Evolutionary conservation across 169 alveolate species (phyloP).

Genomic region (Theileria parva): DNA sequence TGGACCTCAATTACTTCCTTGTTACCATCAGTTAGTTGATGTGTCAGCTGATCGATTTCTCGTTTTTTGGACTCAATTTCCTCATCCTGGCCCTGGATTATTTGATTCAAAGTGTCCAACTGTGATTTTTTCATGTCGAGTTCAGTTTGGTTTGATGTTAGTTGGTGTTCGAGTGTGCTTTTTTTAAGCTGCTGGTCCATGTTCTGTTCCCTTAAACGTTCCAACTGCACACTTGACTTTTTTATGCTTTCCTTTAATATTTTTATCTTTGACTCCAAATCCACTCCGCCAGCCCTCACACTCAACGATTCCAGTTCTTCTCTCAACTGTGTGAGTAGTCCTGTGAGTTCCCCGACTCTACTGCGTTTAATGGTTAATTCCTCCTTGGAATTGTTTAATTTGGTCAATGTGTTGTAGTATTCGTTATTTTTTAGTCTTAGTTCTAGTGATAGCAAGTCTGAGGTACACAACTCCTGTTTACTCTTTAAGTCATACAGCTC

Average conservation of each 20-base stretch:
- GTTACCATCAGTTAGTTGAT: conserved; percentile 53
- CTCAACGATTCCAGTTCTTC: conserved; percentile 63
- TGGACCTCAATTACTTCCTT: conserved; percentile 61
- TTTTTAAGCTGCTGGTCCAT: conserved; percentile 61
- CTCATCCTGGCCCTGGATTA: conserved; percentile 44
- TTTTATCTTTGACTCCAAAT: conserved; percentile 61
- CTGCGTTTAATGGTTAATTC: conserved; percentile 37
- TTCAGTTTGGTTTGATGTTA: conserved; percentile 65
- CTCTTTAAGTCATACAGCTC: conserved; percentile 60
- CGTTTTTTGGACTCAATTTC: conserved; percentile 30
- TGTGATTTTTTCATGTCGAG: conserved; percentile 53
- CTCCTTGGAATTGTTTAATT: conserved; percentile 41
- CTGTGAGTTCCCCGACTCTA: conserved; percentile 55
- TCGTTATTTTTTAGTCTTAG: conserved; percentile 58
- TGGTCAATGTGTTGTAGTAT: conserved; percentile 60
- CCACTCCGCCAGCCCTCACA: conserved; percentile 63
- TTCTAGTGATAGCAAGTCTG: conserved; percentile 48
- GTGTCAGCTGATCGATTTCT: conserved; percentile 40
- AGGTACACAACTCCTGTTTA: conserved; percentile 46
- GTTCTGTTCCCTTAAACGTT: conserved; percentile 61
- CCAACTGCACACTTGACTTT: conserved; percentile 43
- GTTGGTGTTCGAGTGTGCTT: conserved; percentile 60
- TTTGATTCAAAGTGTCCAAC: conserved; percentile 43
- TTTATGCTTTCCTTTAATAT: conserved; percentile 66
- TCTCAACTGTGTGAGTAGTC: conserved; percentile 48